Evolutionary conservation across 2,329 filamentous ascomycete genomes (phyloP).

Genomic region (Beauveria sp.): DNA sequence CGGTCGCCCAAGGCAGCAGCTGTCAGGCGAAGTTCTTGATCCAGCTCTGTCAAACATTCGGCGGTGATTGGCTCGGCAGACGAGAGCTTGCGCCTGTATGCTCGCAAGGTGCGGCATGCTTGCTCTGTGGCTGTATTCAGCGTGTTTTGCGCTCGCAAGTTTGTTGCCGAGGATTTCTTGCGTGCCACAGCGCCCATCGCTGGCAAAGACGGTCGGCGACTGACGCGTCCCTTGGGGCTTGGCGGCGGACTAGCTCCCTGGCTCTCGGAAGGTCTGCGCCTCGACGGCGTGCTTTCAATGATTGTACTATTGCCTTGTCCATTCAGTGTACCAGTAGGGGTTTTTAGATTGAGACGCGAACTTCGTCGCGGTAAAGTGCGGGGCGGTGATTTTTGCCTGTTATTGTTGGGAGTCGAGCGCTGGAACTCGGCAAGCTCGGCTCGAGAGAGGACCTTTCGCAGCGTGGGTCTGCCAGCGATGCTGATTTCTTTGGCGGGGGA

Average conservation of each 20-base stretch:
- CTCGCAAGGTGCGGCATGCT: conserved; percentile 51
- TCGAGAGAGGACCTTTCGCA: conserved; percentile 80
- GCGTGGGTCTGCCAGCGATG: conserved; percentile 56
- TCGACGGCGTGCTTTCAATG: conserved; percentile 38
- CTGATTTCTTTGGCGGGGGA: conserved; percentile 46
- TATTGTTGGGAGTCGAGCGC: conserved; percentile 32
- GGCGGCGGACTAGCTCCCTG: conserved; percentile 40
- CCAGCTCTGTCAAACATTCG: conserved; percentile 53
- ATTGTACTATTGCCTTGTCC: conserved; percentile 33
- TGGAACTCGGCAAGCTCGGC: conserved; percentile 79
- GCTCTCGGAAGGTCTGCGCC: conserved; percentile 36
- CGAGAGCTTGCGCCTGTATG: conserved; percentile 55
- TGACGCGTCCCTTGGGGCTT: conserved; percentile 41
- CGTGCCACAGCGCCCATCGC: conserved; percentile 36
- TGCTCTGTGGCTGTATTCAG: conserved; percentile 59
- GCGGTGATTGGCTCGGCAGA: conserved; percentile 48
- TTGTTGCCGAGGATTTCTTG: conserved; percentile 41
- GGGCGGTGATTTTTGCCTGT: conserved; percentile 47
- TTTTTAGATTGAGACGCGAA: conserved; percentile 42
- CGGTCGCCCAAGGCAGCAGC: conserved; percentile 52
- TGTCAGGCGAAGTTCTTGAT: conserved; percentile 57
- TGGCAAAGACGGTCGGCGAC: conserved; percentile 47
- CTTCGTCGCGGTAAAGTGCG: conserved; percentile 46
- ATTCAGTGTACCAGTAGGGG: conserved; percentile 32
- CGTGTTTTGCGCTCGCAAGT: conserved; percentile 43